Percentiles rank a stretch among this genome's conserved stretches.
Evolutionary conservation across 2,329 filamentous ascomycete genomes (phyloP).

Genomic region (Thelonectria blattea): DNA sequence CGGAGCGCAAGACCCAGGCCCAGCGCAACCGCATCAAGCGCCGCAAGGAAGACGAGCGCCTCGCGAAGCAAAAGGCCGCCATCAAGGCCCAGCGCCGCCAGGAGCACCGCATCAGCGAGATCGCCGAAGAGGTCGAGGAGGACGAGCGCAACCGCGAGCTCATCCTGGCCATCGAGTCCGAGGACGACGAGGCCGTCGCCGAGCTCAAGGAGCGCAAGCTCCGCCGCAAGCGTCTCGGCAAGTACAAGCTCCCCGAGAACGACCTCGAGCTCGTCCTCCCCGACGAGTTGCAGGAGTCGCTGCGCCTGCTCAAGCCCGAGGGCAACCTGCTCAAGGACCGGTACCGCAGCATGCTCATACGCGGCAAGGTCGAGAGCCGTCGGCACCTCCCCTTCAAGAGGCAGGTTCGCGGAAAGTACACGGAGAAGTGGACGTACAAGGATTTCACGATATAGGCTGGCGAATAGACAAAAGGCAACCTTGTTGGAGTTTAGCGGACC

Average conservation of each 20-base stretch:
- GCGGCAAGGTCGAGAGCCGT: conserved; percentile 87
- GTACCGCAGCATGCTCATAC: conserved; percentile 85
- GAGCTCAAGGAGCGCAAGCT: conserved; percentile 69
- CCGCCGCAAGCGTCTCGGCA: conserved; percentile 76
- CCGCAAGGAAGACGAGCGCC: conserved; percentile 84
- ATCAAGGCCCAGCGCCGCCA: conserved; percentile 77
- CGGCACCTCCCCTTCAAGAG: conserved; percentile 80
- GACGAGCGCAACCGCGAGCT: conserved; percentile 59
- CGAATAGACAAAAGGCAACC: conserved; percentile 15
- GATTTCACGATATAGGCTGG: conserved; percentile 66
- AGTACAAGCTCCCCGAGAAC: conserved; percentile 76
- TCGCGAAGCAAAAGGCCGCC: conserved; percentile 75
- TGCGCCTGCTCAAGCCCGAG: conserved; percentile 86
- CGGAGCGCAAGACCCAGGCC: conserved; percentile 82
- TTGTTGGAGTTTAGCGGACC: conserved; percentile 19
- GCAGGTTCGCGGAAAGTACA: conserved; percentile 79
- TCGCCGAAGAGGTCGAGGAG: conserved; percentile 67
- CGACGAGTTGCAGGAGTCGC: conserved; percentile 81
- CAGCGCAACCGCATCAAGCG: conserved; percentile 89
- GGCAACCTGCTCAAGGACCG: conserved; percentile 94
- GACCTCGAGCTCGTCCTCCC: conserved; percentile 81
- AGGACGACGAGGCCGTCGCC: conserved; percentile 50
- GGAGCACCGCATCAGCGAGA: conserved; percentile 71
- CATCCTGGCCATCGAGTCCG: conserved; percentile 45
- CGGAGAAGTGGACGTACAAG: conserved; percentile 98